Evolutionary conservation across 179 eudicot genomes (phyloP).

Genomic region (Nepenthes alata): DNA sequence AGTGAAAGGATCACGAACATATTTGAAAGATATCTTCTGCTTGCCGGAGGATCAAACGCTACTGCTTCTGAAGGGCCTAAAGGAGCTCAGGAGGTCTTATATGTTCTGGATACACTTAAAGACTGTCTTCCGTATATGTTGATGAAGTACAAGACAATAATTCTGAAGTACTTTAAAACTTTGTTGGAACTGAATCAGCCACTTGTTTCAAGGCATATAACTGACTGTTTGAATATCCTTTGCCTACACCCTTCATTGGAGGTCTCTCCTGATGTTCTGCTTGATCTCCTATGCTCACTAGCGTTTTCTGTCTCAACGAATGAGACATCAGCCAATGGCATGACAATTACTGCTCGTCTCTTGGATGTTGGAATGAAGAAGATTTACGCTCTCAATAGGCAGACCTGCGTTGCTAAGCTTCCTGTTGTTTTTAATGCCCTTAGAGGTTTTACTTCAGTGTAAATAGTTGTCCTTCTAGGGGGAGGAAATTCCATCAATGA

Average conservation of each 20-base stretch:
- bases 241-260: conserved; percentile 48
- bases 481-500: neutral
- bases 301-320: conserved; percentile 35
- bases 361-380: conserved; percentile 72
- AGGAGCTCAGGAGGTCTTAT: conserved; percentile 84
- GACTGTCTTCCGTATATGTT: conserved; percentile 65
- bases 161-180: conserved; percentile 58
- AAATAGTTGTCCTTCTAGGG: neutral
- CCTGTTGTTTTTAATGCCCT: conserved; percentile 63
- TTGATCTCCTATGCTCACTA: conserved; percentile 65
- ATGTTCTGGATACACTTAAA: conserved; percentile 69
- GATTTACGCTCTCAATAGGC: conserved; percentile 45
- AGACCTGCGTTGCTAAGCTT: conserved; percentile 61
- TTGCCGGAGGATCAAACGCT: conserved; percentile 57
- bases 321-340: conserved; percentile 79
- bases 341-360: conserved; percentile 72
- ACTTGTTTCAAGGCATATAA: conserved; percentile 64
- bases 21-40: conserved; percentile 57
- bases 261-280: conserved; percentile 53
- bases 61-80: conserved; percentile 44
- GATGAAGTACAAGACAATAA: conserved; percentile 40
- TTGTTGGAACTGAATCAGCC: conserved; percentile 58
- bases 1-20: conserved; percentile 63
- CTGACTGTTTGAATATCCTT: conserved; percentile 53
- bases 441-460: conserved; percentile 28